Percentiles rank a stretch among this genome's conserved stretches.
These are phyloP conservation scores for Penicillium arizonense DNA, from an alignment of 495 filamentous ascomycete species.

Conservation along the genomic window DNA sequence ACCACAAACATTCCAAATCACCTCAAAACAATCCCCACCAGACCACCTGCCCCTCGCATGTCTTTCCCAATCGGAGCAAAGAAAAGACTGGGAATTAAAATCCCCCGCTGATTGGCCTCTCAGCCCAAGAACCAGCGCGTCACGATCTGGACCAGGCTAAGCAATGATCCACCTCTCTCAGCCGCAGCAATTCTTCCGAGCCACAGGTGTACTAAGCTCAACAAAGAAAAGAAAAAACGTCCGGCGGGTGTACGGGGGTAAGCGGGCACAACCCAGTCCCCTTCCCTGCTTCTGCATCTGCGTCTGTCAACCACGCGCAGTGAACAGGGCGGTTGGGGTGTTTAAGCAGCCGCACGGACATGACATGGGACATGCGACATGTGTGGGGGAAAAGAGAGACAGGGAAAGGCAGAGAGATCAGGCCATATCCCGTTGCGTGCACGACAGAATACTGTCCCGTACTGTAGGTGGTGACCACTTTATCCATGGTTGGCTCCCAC, in stretches of 20 bases:
- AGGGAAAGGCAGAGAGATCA: not conserved
- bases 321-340: slow-evolving; percentile 5
- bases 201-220: not conserved
- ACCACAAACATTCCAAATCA: not conserved
- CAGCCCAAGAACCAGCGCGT: slow-evolving; percentile 36
- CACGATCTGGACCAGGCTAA: slow-evolving; percentile 56
- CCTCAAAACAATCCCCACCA: slow-evolving; percentile 5
- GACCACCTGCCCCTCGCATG: slow-evolving; percentile 15
- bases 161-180: slow-evolving; percentile 10
- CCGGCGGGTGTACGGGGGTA: not conserved
- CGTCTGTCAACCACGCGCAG: not conserved
- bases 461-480: not conserved
- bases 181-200: slow-evolving; percentile 12
- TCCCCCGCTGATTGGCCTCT: slow-evolving; percentile 26
- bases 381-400: not conserved
- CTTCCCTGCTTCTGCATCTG: no score
- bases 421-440: slow-evolving; percentile 1
- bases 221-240: not conserved
- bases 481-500: no score
- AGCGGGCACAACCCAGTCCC: no score
- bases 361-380: not conserved
- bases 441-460: not conserved
- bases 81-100: slow-evolving; percentile 7
- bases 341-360: slow-evolving; percentile 1
- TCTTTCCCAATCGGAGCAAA: slow-evolving; percentile 19